These are phyloP conservation scores for Syzygium syzygioides DNA, from an alignment of 441 rosid genomes.

Conservation along the genomic window DNA sequence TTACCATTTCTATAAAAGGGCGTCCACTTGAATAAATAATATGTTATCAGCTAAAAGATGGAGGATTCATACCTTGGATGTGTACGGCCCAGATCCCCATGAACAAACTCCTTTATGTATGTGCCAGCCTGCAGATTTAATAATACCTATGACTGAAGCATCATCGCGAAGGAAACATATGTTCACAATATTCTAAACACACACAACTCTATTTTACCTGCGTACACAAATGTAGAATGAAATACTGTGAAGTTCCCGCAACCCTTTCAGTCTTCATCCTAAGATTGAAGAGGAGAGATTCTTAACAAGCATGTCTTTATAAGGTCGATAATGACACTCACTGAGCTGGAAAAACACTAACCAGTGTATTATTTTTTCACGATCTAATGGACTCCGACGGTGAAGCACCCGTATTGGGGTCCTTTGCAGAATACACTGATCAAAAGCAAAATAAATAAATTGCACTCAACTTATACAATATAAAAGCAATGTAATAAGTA, in stretches of 20 bases:
- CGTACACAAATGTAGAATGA: conserved; percentile 89
- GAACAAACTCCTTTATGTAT: conserved; percentile 95
- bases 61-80: conserved; percentile 55
- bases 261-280: conserved; percentile 93
- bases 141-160: neutral
- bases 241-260: conserved; percentile 64
- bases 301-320: neutral
- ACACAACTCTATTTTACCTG: conserved; percentile 39
- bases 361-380: conserved; percentile 84
- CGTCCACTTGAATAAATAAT: neutral
- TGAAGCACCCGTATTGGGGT: conserved; percentile 97
- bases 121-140: conserved; percentile 80
- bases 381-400: conserved; percentile 90
- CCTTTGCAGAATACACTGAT: conserved; percentile 74
- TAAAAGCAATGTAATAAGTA: neutral
- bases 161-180: neutral
- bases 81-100: conserved; percentile 97
- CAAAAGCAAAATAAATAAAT: conserved; percentile 1
- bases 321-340: neutral
- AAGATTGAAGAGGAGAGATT: conserved; percentile 9
- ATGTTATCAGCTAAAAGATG: neutral
- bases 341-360: conserved; percentile 16
- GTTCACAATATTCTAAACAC: neutral
- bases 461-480: neutral
- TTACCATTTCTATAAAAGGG: neutral